Conservation (phyloP, 2,329 filamentous ascomycete species). For the Neofusicoccum kwambonambiense region DNA sequence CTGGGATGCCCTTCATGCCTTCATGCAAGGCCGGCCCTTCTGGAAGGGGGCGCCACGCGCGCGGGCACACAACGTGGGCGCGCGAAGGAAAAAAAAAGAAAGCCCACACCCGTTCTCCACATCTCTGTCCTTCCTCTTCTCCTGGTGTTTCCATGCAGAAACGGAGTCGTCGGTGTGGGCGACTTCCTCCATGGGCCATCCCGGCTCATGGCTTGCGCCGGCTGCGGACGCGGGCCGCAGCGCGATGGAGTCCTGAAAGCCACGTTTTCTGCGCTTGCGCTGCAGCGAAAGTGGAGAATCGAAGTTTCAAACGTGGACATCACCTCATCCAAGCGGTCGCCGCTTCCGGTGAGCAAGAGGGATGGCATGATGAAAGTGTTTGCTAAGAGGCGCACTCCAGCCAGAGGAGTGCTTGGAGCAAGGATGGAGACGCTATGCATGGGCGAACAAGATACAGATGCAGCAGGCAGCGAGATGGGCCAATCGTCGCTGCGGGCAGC, state of each 20-base stretch:
- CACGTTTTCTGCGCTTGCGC: neutral
- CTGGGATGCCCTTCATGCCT: neutral
- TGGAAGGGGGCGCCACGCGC: neutral
- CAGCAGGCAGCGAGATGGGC: too few relatives aligned
- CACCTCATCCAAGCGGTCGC: neutral
- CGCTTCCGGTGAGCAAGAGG: neutral
- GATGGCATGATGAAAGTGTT: neutral
- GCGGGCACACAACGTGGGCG: neutral
- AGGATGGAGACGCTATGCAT: too few relatives aligned
- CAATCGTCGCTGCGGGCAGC: too few relatives aligned
- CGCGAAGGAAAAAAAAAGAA: neutral
- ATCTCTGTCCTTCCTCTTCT: neutral
- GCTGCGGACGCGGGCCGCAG: constrained; percentile 13
- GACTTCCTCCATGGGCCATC: constrained; percentile 3
- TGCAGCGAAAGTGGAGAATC: neutral
- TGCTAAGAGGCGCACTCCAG: neutral
- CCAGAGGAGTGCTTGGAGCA: neutral
- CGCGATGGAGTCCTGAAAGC: constrained; percentile 8
- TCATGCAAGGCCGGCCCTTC: neutral
- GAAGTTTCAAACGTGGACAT: constrained; percentile 3
- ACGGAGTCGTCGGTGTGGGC: neutral
- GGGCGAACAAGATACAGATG: too few relatives aligned
- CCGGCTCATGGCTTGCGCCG: constrained; percentile 11
- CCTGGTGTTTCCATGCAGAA: neutral
- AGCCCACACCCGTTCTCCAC: neutral